Evolutionary conservation across 352 stramenopile species (phyloP).

Genomic region (Phytophthora syringae): DNA sequence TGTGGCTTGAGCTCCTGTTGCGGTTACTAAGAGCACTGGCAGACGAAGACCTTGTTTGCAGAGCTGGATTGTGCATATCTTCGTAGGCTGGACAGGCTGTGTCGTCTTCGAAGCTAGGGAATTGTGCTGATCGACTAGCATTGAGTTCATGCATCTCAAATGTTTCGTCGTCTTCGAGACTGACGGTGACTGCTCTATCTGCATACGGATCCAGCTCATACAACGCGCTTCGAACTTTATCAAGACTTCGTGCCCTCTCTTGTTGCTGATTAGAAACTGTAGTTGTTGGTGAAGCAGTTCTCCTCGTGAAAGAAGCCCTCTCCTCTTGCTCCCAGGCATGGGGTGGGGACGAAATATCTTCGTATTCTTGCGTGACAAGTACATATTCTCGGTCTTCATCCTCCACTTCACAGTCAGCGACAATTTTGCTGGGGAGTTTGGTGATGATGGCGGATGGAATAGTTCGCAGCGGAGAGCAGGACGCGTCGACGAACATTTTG

Average conservation of each 20-base stretch:
- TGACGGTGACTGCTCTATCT: slow-evolving; percentile 7
- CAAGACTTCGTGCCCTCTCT: slow-evolving; percentile 32
- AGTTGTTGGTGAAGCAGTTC: slow-evolving; percentile 6
- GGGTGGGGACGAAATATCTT: slow-evolving; percentile 19
- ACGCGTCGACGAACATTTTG: slow-evolving; percentile 35
- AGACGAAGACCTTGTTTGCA: slow-evolving; percentile 25
- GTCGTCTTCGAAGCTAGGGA: slow-evolving; percentile 70
- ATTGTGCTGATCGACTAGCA: slow-evolving; percentile 23
- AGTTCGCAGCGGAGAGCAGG: slow-evolving; percentile 35
- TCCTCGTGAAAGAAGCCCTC: not conserved
- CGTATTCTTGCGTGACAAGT: not conserved
- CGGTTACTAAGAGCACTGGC: slow-evolving; percentile 23
- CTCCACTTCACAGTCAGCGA: not conserved
- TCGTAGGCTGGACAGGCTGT: slow-evolving; percentile 67
- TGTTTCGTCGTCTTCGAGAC: slow-evolving; percentile 23
- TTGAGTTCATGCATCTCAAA: slow-evolving; percentile 18
- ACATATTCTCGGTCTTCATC: not conserved
- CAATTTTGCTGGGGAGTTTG: not conserved
- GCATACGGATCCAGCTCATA: slow-evolving; percentile 14
- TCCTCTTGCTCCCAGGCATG: slow-evolving; percentile 11
- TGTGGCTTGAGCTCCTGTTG: slow-evolving; percentile 1
- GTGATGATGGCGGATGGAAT: slow-evolving; percentile 24
- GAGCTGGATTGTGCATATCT: slow-evolving; percentile 27
- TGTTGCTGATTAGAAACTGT: slow-evolving; percentile 2
- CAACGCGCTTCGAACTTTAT: slow-evolving; percentile 33